Base-by-base conservation (phyloP, 768 basidiomycete species). In the Pilatotrama ljubarskyi region DNA sequence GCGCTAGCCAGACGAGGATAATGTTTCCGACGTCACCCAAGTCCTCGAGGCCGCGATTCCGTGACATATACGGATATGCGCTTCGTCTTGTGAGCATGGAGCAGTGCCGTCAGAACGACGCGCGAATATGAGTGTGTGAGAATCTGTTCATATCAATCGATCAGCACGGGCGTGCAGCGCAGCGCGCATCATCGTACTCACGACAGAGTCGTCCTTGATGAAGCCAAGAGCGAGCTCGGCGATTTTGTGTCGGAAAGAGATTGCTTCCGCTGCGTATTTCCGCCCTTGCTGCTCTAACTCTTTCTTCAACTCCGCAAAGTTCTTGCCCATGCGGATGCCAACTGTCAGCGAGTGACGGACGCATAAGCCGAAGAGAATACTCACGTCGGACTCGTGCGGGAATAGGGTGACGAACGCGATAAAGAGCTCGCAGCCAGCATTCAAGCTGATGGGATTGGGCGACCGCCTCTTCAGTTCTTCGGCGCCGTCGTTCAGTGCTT, bases 61-160 rank as follows among this genome's bases (percentile, higher is more conserved):
- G 96, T 98, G 59, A 99, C 96, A 73, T 94, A 98, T 38, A 99
- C 96, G 69, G 92, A 93, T 74, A 98, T 93, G 57, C 95, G 84
- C 78, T 98, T 98, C 72, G 84, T 85, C 69, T 88, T 81, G 73
- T 96, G 93, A 17, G 97, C 95, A 58, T 89, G 84, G 46, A 98
- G 81, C 52, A 99, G 82, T 36, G 95, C 90, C 74, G 93, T 87
- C 78, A 95, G 88, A 55, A 99, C 96, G 44, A 98, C 95, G 68
- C 97, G 83, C 24, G 95, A 98, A 77, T 95, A 95, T 35, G 93
- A 94, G 75, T 99, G 97, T 2, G 95, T 98, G 58, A 99, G 83
- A 70, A 99, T 95, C 93, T 98, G 71, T 59, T 25, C 63, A 51
- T 42, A 51, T 70, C 58, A 63, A 44, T 29, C 26, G 42, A 62